These are phyloP conservation scores for Linum tenue DNA, from an alignment of 345 rosid genomes.

Conservation along the genomic window DNA sequence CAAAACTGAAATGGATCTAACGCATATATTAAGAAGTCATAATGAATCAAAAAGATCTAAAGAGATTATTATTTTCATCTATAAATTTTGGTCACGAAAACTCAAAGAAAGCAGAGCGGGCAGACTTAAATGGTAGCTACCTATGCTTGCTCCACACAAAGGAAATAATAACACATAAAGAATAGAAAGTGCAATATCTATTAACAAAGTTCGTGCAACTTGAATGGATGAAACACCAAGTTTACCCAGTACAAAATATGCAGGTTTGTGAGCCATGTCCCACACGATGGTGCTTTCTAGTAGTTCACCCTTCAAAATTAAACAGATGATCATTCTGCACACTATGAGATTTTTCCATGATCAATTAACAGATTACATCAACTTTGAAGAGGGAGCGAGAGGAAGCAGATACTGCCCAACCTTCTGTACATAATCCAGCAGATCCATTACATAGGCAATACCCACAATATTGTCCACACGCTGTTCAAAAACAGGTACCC, in stretches of 20 bases:
- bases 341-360: conserved; percentile 28
- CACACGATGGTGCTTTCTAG: conserved; percentile 74
- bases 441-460: conserved; percentile 97
- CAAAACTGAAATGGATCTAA: too few relatives aligned
- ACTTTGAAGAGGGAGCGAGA: conserved; percentile 8
- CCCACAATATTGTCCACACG: conserved; percentile 95
- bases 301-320: conserved; percentile 89
- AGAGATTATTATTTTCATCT: not conserved
- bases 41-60: not conserved
- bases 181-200: too few relatives aligned
- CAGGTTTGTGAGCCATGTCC: conserved; percentile 97
- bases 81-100: too few relatives aligned
- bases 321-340: conserved; percentile 27
- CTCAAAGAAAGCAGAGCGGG: too few relatives aligned
- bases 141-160: not conserved
- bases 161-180: too few relatives aligned
- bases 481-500: conserved; percentile 99
- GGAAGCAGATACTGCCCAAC: conserved; percentile 33
- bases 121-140: not conserved
- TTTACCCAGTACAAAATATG: conserved; percentile 93
- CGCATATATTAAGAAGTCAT: not conserved
- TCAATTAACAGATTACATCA: conserved; percentile 23
- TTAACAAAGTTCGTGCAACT: too few relatives aligned
- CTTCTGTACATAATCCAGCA: conserved; percentile 86
- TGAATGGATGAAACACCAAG: not conserved